Evolutionary conservation across 306 rosid genomes (phyloP), one percentile per base, ranked within the genome.

Genomic region (Dryas alaskensis): DNA sequence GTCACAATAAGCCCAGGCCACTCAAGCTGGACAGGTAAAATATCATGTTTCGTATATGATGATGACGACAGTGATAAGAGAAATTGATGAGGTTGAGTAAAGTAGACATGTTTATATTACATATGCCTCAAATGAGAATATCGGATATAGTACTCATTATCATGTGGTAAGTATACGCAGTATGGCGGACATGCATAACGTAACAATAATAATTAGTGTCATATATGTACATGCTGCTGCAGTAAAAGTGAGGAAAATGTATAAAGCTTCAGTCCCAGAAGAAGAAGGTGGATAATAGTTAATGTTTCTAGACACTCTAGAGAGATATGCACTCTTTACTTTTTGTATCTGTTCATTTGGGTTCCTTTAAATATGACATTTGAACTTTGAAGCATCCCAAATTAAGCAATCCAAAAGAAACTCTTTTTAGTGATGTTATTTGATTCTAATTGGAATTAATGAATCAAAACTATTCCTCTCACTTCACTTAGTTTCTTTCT

Each of bases 11-110:
- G 72, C 73, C 43, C 53, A 63, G 71, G 63, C 17, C 71, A 72
- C 42, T 64, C 25, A 69, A 60, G 77, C 77, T 70, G 47, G 82
- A 74, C 65, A 84, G 80, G 80, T 80, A 71, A 82, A 58, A 48
- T 53, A 13, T 49, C 40, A 22, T 11, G 16, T 54, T 11, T 6
- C 1, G 10, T 45, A 46, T 19, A 49, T 67, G 69, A 37, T 19
- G 58, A 40, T 40, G 61, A 4, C 11, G 11, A 13, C 74, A n/a
- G 44, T 42, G 19, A 55, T 43, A 55, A 55, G 63, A 45, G 44
- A 50, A 39, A 49, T 11, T 25, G 51, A 13, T 43, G 60, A 55
- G 72, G 13, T 67, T 49, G 59, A 67, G 72, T 14, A 13, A 12
- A 12, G 75, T 60, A 46, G 17, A 27, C 42, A 46, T 59, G 76